Evolutionary conservation across 805 yeast species (phyloP), one percentile per base, ranked within the genome.

Genomic region (Tetrapisispora nanseiensis): DNA sequence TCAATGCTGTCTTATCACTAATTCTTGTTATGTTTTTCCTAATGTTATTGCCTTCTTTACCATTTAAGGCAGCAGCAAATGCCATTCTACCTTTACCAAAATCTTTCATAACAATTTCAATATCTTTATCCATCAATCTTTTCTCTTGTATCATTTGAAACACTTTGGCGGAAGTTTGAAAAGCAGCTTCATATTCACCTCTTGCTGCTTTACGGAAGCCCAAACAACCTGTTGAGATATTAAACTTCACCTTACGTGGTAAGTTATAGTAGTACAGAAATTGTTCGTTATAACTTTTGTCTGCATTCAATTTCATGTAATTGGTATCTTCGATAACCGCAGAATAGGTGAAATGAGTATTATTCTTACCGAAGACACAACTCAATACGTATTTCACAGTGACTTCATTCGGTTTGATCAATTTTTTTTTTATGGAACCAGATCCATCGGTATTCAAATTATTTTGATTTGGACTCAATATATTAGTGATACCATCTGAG

Each of bases 41-140:
- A 31, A 92, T 69, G 26, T 69, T 63, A 33, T 71, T 65, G 41
- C 97, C 97, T 68, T 90, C 97, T 59, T 83, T 84, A 52, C 97
- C 96, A 54, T 76, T 76, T 50, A 90, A 72, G 2, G 95, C 95
- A 41, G 79, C 80, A 43, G 78, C 66, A 51, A 92, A 89, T 1
- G 95, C 95, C 47, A 77, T 79, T 63, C 97, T 76, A 33, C 95
- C 95, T 57, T 84, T 84, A 41, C 96, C 95, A 52, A 82, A 86
- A 51, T 85, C 85, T 51, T 80, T 79, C 53, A 87, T 68, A 18
- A 86, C 77, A 34, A 90, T 62, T 62, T 90, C 97, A 22, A 90
- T 68, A 48, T 79, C 74, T 49, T 75, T 76, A 33, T 73, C 74
- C 37, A 79, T 59, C 43, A 72, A 67, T 29, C 72, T 73, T 48